A percentile compares a stretch with the other conserved stretches of the same genome.
Evolutionary conservation across 1,284 basidiomycete species (phyloP).

Genomic region (Tilletia walkeri): DNA sequence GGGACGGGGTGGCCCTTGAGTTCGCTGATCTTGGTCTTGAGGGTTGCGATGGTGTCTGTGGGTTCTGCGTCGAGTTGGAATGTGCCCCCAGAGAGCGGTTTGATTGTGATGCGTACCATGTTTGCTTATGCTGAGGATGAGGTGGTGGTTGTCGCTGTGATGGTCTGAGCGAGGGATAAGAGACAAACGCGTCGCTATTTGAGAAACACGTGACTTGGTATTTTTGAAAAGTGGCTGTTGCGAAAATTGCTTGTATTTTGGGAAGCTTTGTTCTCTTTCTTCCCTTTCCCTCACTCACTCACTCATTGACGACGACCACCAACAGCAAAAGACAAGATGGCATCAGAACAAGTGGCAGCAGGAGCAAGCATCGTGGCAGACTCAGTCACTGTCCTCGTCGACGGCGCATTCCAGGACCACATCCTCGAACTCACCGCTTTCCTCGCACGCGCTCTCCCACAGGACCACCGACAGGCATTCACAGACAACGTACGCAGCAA

Average conservation of each 20-base stretch:
- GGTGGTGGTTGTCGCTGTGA: not conserved
- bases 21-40: conserved; percentile 83
- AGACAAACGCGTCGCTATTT: not conserved
- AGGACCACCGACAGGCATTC: conserved; percentile 40
- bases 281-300: not conserved
- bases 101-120: conserved; percentile 52
- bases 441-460: conserved; percentile 36
- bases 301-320: not conserved
- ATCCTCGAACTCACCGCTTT: conserved; percentile 43
- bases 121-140: not conserved
- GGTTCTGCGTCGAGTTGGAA: conserved; percentile 53
- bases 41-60: conserved; percentile 61
- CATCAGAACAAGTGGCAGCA: not conserved
- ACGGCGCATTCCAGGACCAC: conserved; percentile 50
- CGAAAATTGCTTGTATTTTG: not conserved
- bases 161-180: not conserved
- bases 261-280: not conserved
- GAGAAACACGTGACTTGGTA: not conserved
- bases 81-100: conserved; percentile 52
- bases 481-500: conserved; percentile 33
- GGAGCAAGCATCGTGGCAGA: conserved; percentile 37
- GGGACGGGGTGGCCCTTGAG: conserved; percentile 72
- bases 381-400: conserved; percentile 50
- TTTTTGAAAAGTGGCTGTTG: not conserved
- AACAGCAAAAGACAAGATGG: conserved; percentile 7